Percentiles rank a stretch among this genome's conserved stretches.
phyloP scores from a whole-genome alignment of 306 rosid genomes.

The Mimosa bimucronata region DNA sequence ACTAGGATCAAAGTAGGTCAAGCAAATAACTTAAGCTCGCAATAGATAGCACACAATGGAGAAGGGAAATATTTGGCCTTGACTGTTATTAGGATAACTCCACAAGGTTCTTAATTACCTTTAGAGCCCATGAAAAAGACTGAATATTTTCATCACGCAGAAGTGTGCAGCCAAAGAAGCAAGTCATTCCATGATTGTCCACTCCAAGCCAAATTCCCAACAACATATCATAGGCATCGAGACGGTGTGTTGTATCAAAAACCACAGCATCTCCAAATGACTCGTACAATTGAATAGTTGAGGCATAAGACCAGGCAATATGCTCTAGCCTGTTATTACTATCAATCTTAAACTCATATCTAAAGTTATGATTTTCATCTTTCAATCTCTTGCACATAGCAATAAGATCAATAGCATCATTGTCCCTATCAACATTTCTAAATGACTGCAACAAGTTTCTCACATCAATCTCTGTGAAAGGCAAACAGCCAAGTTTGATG shows the following conservation, averaged over 20 bases:
- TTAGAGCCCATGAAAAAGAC: constrained; percentile 80
- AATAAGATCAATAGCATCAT: constrained; percentile 82
- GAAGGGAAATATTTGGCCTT: constrained; percentile 24
- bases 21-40: constrained; percentile 25
- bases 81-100: constrained; percentile 22
- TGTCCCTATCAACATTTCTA: constrained; percentile 74
- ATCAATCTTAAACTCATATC: constrained; percentile 79
- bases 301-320: constrained; percentile 80
- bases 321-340: constrained; percentile 75
- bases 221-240: constrained; percentile 82
- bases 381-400: constrained; percentile 83
- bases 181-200: constrained; percentile 80
- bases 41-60: constrained; percentile 25
- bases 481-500: constrained; percentile 78
- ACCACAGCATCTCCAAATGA: constrained; percentile 74
- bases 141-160: constrained; percentile 70
- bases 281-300: constrained; percentile 63
- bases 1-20: constrained; percentile 22
- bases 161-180: constrained; percentile 78
- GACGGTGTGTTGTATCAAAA: constrained; percentile 76
- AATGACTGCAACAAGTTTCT: constrained; percentile 81
- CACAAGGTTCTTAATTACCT: constrained; percentile 49
- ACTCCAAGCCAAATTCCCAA: constrained; percentile 90
- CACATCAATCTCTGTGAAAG: constrained; percentile 82
- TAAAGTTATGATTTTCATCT: constrained; percentile 76